Percentiles rank a stretch among this genome's conserved stretches.
Conservation (phyloP, 2,329 filamentous ascomycete genomes). For the Sphaerulina vaccinii region DNA sequence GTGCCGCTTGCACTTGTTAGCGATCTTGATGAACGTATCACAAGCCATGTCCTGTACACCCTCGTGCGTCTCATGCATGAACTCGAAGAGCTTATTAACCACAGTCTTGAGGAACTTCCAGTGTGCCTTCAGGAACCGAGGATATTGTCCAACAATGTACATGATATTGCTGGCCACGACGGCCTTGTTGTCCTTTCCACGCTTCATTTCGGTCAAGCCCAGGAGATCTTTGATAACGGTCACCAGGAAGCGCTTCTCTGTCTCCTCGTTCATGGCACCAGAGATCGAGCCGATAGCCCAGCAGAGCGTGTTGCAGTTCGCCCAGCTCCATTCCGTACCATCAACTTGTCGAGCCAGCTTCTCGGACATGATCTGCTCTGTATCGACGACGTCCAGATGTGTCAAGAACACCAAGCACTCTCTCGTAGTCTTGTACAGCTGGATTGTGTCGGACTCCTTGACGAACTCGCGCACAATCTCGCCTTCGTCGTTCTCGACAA, state of each 20-base stretch:
- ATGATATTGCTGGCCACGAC: constrained; percentile 99
- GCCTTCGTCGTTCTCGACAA: constrained; percentile 99
- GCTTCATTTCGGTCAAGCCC: constrained; percentile 97
- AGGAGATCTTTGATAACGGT: constrained; percentile 98
- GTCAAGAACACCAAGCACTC: constrained; percentile 97
- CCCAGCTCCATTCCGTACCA: constrained; percentile 96
- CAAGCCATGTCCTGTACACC: constrained; percentile 99
- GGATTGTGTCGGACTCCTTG: constrained; percentile 98
- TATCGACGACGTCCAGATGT: constrained; percentile 94
- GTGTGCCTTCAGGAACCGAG: constrained; percentile 95
- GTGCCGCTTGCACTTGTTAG: constrained; percentile 94
- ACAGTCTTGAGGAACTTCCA: constrained; percentile 99
- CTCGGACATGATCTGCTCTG: constrained; percentile 98
- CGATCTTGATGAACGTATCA: constrained; percentile 99
- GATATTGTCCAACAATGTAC: constrained; percentile 99
- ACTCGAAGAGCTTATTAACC: constrained; percentile 98
- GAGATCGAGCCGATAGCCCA: constrained; percentile 99
- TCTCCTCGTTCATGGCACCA: constrained; percentile 98
- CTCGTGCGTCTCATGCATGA: constrained; percentile 99
- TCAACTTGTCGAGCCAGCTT: constrained; percentile 95
- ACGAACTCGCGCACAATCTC: constrained; percentile 99
- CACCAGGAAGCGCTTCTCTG: constrained; percentile 95
- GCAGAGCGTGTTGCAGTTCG: constrained; percentile 98
- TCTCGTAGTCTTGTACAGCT: constrained; percentile 97
- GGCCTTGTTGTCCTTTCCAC: constrained; percentile 98